Conservation (phyloP, 805 yeast genomes). For the Ogataea wickerhamii region DNA sequence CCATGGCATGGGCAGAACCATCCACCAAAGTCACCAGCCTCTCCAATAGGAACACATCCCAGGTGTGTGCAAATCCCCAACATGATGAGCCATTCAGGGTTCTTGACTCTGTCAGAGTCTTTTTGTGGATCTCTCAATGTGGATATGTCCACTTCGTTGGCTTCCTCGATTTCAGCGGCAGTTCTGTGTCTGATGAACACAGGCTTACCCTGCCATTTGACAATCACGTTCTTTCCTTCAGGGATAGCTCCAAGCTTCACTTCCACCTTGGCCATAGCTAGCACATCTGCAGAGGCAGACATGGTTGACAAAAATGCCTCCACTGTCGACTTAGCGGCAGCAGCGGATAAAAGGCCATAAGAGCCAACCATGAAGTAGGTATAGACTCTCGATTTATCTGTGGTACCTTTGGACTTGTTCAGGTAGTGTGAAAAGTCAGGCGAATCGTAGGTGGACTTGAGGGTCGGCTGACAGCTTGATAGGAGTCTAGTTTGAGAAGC, state of each 20-base stretch:
- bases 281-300: conserved; percentile 98
- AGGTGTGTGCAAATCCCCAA: conserved; percentile 99
- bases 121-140: conserved; percentile 90
- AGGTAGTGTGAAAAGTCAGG: conserved; percentile 86
- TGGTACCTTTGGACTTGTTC: conserved; percentile 60
- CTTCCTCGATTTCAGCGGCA: conserved; percentile 86
- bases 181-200: conserved; percentile 99
- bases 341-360: conserved; percentile 84
- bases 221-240: conserved; percentile 95
- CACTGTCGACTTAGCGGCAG: conserved; percentile 94
- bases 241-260: conserved; percentile 92
- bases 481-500: conserved; percentile 43
- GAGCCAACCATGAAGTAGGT: conserved; percentile 98
- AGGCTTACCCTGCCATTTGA: conserved; percentile 99
- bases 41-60: conserved; percentile 99
- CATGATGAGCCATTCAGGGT: conserved; percentile 99
- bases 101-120: conserved; percentile 90
- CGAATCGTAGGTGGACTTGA: conserved; percentile 78
- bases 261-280: conserved; percentile 99
- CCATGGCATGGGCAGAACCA: conserved; percentile 99
- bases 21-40: conserved; percentile 99
- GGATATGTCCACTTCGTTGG: conserved; percentile 74
- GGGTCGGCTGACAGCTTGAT: conserved; percentile 46
- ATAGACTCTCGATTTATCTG: conserved; percentile 76
- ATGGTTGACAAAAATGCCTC: conserved; percentile 87